Evolutionary conservation across 371 early-diverging fungal genomes (phyloP), one percentile per base, ranked within the genome.

Genomic region (Apophysomyces variabilis): DNA sequence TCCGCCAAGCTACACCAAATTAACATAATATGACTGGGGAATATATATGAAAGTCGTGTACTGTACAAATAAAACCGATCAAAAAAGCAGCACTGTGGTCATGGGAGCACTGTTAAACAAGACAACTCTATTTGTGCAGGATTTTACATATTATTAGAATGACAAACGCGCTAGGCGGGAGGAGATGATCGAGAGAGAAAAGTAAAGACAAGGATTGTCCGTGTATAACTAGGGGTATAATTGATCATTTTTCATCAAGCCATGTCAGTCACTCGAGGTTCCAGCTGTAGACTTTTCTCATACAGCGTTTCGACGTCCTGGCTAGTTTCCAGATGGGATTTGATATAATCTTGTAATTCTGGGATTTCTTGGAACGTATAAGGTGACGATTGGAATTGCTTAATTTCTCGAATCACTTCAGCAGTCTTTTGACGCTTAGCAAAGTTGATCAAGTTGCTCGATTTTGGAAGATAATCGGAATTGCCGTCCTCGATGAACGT

Each of bases 401-500:
- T 94, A 65, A 96, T 89, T 57, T 96, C 95, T n/a, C 93, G 89
- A 75, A 98, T 90, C 36, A 95, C 90, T 62, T 94, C 92, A 0
- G 95, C 94, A 0, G 93, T 90, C 75, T 92, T 93, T 68, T 87
- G 85, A 58, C 92, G 91, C 79, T 97, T 97, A 64, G 86, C 89
- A 82, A 96, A 97, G 78, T 98, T 98, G 82, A 98, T 94, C 58
- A 93, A 76, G 13, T 77, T 80, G 1, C 72, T 74, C 41, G 79
- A 81, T 68, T 85, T 79, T 62, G 77, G 72, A 43, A 95, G 68
- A 64, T 84, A 79, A 71, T 96, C 92, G 12, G 92, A 84, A 79
- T 95, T 96, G 21, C 97, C 96, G 56, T 96, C 96, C 66, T 96
- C 94, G 57, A 96, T 92, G 73, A 97, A 96, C 36, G 96, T 95